These are phyloP conservation scores for Amylostereum areolatum DNA, from an alignment of 1,284 basidiomycete genomes.

Conservation along the genomic window DNA sequence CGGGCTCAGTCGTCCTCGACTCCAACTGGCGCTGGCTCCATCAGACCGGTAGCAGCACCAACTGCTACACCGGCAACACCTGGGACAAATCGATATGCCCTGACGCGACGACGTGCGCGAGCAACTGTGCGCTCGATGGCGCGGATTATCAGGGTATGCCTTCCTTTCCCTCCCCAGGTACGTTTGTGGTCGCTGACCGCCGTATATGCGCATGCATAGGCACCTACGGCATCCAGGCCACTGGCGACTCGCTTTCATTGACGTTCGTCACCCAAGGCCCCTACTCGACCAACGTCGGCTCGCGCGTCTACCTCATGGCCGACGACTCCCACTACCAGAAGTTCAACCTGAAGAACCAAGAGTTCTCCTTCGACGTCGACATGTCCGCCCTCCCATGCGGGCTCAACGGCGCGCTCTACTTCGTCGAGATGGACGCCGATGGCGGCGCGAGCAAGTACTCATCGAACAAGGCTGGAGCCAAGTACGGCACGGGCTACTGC, in stretches of 20 bases:
- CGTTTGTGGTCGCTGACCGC: neutral
- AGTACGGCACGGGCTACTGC: slow-evolving; percentile 53
- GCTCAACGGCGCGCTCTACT: slow-evolving; percentile 34
- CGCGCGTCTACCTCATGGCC: slow-evolving; percentile 39
- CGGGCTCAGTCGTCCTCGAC: slow-evolving; percentile 37
- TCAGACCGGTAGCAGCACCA: slow-evolving; percentile 33
- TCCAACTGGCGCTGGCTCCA: slow-evolving; percentile 52
- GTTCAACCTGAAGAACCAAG: slow-evolving; percentile 40
- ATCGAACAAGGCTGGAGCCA: slow-evolving; percentile 51
- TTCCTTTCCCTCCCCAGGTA: neutral
- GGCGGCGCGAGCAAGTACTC: slow-evolving; percentile 44
- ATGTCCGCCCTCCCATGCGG: slow-evolving; percentile 33
- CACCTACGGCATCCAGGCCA: slow-evolving; percentile 33
- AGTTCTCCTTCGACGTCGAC: slow-evolving; percentile 49
- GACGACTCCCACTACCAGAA: slow-evolving; percentile 37
- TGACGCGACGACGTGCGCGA: slow-evolving; percentile 33
- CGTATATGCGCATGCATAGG: slow-evolving; percentile 5
- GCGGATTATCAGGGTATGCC: slow-evolving; percentile 25
- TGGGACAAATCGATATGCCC: slow-evolving; percentile 46
- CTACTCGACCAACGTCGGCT: slow-evolving; percentile 28
- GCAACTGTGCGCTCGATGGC: slow-evolving; percentile 32
- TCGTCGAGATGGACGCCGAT: slow-evolving; percentile 42
- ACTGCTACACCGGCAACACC: slow-evolving; percentile 52
- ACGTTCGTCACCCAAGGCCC: slow-evolving; percentile 27
- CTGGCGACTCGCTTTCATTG: slow-evolving; percentile 30